Conservation (phyloP, 352 stramenopile species). For the Globisporangium lucens region DNA sequence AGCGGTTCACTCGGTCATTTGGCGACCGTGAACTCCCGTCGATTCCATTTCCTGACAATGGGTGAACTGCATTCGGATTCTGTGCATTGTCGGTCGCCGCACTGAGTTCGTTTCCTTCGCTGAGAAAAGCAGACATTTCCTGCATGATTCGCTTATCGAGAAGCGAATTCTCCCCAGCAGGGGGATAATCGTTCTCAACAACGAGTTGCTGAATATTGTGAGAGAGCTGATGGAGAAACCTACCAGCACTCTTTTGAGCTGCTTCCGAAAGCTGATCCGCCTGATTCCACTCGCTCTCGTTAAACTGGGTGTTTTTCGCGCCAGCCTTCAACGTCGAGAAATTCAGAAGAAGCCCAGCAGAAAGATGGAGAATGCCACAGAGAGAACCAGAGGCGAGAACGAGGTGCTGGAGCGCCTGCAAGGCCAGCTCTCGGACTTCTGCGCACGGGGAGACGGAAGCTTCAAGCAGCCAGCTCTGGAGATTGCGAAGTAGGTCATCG, state of each 20-base stretch:
- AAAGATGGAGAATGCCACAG: conserved; percentile 70
- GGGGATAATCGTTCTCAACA: conserved; percentile 27
- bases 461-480: conserved; percentile 68
- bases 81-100: not conserved
- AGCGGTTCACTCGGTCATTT: not conserved
- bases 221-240: conserved; percentile 52
- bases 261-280: conserved; percentile 58
- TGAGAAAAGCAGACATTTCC: conserved; percentile 38
- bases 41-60: not conserved
- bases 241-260: conserved; percentile 27
- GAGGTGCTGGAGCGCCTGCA: conserved; percentile 59
- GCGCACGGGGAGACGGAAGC: conserved; percentile 44
- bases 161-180: conserved; percentile 31
- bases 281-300: conserved; percentile 47
- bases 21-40: not conserved
- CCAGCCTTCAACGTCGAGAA: conserved; percentile 14
- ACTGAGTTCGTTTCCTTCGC: conserved; percentile 18
- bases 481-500: conserved; percentile 47
- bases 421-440: conserved; percentile 56
- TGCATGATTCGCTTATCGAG: conserved; percentile 55
- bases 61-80: conserved; percentile 13
- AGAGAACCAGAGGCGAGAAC: conserved; percentile 76
- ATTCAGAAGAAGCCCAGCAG: conserved; percentile 65
- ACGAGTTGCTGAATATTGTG: conserved; percentile 53
- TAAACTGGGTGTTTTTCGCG: conserved; percentile 17